Conservation (phyloP, 2,329 filamentous ascomycete genomes). For the Colletotrichum sp. region DNA sequence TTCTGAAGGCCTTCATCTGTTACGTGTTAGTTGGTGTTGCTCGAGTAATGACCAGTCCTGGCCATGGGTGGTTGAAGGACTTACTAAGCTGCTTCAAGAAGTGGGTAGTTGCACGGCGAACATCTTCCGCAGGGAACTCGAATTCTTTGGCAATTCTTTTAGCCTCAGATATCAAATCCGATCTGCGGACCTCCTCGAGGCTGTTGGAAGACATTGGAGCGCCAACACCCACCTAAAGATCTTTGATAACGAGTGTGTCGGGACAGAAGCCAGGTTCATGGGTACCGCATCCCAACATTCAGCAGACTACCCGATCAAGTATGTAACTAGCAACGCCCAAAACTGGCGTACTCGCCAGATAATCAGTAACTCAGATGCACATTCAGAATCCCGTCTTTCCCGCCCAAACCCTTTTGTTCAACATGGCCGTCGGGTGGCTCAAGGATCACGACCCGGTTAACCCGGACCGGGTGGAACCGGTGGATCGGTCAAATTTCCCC, state of each 20-base stretch:
- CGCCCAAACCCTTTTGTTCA: fast-evolving
- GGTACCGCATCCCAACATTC: neutral
- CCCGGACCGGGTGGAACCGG: neutral
- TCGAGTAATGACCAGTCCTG: neutral
- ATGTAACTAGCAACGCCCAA: neutral
- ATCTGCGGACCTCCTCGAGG: neutral
- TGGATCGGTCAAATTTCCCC: neutral
- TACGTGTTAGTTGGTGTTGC: neutral
- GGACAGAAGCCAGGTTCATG: conserved; percentile 10
- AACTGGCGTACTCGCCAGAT: neutral
- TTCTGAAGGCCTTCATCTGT: conserved; percentile 52
- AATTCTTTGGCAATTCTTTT: neutral
- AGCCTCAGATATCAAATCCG: neutral
- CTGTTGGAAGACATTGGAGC: neutral
- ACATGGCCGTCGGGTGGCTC: neutral
- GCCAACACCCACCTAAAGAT: neutral
- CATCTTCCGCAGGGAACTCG: neutral
- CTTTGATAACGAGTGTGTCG: neutral
- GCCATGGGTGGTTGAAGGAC: neutral
- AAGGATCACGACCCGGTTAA: neutral
- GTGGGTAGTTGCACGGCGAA: conserved; percentile 18
- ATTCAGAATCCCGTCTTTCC: neutral
- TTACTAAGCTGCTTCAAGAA: conserved; percentile 26
- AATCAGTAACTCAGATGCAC: neutral
- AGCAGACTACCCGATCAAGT: conserved; percentile 17